phyloP scores from a whole-genome alignment of 2,329 filamentous ascomycete genomes.

The Akanthomyces lecanii region DNA sequence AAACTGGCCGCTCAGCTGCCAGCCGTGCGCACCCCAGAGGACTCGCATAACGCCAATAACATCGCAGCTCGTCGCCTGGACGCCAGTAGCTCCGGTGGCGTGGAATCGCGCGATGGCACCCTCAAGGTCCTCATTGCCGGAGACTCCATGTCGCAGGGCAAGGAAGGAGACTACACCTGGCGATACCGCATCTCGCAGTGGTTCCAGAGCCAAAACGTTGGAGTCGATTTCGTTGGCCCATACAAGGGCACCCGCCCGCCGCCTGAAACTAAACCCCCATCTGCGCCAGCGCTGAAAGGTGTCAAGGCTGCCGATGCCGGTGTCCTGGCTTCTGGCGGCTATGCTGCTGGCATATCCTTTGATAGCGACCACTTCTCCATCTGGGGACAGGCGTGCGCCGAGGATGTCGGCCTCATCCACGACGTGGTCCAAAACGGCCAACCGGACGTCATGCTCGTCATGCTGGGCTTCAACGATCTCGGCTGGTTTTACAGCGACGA shows the following conservation, averaged over 20 bases:
- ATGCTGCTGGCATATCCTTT: too few species aligned
- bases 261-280: background rate
- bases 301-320: too few species aligned
- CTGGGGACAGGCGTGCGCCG: too few species aligned
- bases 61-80: background rate
- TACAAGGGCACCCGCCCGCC: constrained; percentile 4
- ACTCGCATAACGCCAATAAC: too few species aligned
- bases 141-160: constrained; percentile 37
- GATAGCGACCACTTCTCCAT: too few species aligned
- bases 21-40: background rate
- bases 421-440: too few species aligned
- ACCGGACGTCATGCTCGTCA: too few species aligned
- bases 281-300: too few species aligned
- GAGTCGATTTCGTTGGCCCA: constrained; percentile 9
- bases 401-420: too few species aligned
- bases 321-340: too few species aligned
- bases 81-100: background rate
- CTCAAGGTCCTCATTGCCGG: constrained; percentile 30
- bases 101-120: background rate
- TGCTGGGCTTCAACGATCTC: too few species aligned
- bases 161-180: constrained; percentile 40
- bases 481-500: too few species aligned
- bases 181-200: constrained; percentile 39
- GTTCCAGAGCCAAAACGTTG: constrained; percentile 18
- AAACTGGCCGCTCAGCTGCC: background rate